These are phyloP conservation scores for Globisporangium canariense DNA, from an alignment of 352 stramenopile genomes.

Conservation along the genomic window DNA sequence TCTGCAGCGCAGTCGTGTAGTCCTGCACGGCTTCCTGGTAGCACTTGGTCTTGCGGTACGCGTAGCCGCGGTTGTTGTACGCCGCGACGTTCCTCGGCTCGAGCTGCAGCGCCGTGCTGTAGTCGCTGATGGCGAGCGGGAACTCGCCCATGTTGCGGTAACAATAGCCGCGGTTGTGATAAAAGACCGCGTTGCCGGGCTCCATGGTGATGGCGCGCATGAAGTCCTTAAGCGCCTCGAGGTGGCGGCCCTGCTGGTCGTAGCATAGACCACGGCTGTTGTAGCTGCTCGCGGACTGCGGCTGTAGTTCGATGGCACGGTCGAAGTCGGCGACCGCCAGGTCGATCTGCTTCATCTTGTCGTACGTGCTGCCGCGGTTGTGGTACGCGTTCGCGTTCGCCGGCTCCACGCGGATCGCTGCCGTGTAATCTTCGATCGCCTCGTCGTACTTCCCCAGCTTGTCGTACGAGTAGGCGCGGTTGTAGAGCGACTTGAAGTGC, in stretches of 20 bases:
- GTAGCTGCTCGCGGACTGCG: conserved; percentile 62
- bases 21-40: conserved; percentile 71
- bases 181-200: conserved; percentile 71
- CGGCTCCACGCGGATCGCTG: conserved; percentile 61
- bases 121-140: conserved; percentile 58
- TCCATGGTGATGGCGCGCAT: conserved; percentile 59
- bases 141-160: conserved; percentile 82
- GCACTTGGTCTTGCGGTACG: conserved; percentile 64
- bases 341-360: conserved; percentile 64
- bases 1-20: conserved; percentile 65
- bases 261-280: conserved; percentile 80
- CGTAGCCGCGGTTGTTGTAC: conserved; percentile 86
- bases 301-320: conserved; percentile 54
- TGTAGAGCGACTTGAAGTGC: conserved; percentile 90
- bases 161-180: conserved; percentile 85
- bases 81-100: conserved; percentile 69
- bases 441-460: conserved; percentile 67
- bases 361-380: conserved; percentile 79
- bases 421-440: conserved; percentile 75
- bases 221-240: conserved; percentile 77
- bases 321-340: conserved; percentile 71
- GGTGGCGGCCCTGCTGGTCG: conserved; percentile 57
- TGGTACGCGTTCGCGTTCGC: conserved; percentile 80
- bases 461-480: conserved; percentile 85
- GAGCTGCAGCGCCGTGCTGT: conserved; percentile 54